Evolutionary conservation across 768 basidiomycete genomes (phyloP).

Genomic region (Leccinum fibrillosum): DNA sequence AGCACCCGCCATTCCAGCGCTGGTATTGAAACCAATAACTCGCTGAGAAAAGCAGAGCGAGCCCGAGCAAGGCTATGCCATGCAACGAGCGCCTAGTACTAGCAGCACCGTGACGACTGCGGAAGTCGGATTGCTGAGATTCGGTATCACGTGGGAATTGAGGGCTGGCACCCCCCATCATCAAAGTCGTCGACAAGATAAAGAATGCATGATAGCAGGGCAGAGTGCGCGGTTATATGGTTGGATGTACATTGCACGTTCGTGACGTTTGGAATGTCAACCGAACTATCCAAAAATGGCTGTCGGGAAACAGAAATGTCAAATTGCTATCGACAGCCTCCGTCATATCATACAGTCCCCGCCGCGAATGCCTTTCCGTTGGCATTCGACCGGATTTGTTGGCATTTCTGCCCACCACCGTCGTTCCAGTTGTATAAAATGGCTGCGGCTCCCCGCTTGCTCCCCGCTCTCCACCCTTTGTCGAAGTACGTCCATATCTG

Average conservation of each 20-base stretch:
- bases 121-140: background rate
- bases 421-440: background rate
- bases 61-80: slow-evolving; percentile 3
- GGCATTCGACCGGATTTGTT: background rate
- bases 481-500: background rate
- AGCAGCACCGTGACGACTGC: background rate
- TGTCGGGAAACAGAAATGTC: no score
- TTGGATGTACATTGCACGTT: slow-evolving; percentile 27
- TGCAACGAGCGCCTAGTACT: slow-evolving; percentile 4
- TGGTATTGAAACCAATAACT: slow-evolving; percentile 11
- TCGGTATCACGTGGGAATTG: background rate
- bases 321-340: no score
- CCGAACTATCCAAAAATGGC: slow-evolving; percentile 10
- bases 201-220: background rate
- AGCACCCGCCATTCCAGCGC: slow-evolving; percentile 3
- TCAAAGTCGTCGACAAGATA: slow-evolving; percentile 4
- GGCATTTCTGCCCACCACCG: background rate
- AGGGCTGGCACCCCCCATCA: background rate
- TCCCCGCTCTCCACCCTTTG: background rate
- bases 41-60: slow-evolving; percentile 14
- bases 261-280: slow-evolving; percentile 13
- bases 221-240: slow-evolving; percentile 7
- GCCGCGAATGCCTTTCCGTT: background rate
- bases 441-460: background rate
- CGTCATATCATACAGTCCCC: no score